phyloP scores from a whole-genome alignment of 345 rosid genomes.

The Lagerstroemia speciosa region DNA sequence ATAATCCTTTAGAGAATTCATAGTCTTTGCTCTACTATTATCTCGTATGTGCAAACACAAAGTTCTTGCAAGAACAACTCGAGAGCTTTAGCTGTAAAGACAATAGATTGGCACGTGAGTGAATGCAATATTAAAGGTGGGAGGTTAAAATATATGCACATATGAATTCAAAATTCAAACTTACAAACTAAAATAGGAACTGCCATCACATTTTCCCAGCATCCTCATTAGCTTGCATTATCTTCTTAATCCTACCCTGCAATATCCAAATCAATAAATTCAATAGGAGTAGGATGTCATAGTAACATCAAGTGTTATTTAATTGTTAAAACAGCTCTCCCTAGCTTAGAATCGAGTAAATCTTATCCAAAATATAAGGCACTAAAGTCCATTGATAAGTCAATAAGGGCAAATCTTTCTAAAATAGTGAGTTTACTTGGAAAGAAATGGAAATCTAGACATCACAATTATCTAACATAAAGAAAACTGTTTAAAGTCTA shows the following conservation, averaged over 20 bases:
- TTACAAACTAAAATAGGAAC: slow-evolving; percentile 99
- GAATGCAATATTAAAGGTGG: neutral
- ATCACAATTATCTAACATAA: neutral
- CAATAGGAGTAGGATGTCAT: neutral
- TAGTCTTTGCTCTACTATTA: slow-evolving; percentile 98
- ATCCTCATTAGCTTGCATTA: slow-evolving; percentile 99
- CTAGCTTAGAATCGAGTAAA: neutral
- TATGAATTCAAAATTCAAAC: slow-evolving; percentile 16
- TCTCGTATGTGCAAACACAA: slow-evolving; percentile 88
- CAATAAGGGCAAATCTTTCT: too few relatives aligned
- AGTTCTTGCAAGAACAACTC: slow-evolving; percentile 98
- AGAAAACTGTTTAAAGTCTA: neutral
- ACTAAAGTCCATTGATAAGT: neutral
- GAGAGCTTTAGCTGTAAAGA: slow-evolving; percentile 80
- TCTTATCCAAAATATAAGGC: too few relatives aligned
- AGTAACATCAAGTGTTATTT: neutral
- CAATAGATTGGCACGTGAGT: slow-evolving; percentile 19
- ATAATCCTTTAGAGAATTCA: too few relatives aligned
- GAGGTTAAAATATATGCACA: neutral
- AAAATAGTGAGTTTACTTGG: too few relatives aligned
- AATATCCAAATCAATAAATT: neutral
- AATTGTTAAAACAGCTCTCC: neutral
- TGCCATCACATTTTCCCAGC: slow-evolving; percentile 93
- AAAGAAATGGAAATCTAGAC: neutral
- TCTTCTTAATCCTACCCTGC: slow-evolving; percentile 97